Evolutionary conservation across 805 yeast species (phyloP), one percentile per base, ranked within the genome.

Genomic region (Candida schatavii): DNA sequence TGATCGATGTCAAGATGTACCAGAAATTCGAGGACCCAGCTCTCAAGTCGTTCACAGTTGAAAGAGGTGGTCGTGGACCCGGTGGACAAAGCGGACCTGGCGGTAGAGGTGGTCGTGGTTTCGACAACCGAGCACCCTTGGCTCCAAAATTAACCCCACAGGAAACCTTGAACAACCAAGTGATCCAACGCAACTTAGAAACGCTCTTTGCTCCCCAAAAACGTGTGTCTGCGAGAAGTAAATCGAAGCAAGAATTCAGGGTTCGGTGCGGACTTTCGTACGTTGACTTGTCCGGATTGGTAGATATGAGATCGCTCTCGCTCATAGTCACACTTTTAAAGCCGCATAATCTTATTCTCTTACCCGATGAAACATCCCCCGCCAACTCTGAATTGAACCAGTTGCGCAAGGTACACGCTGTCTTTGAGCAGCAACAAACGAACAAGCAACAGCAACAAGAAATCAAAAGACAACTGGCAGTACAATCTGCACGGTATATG

Each of bases 241-340:
- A 51, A 6, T 50, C 55, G 2, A 55, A 55, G 2, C 37, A 54
- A 3, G 52, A 67, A n/a, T 59, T 83, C 10, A 66, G 66, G 4
- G 66, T 88, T 3, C 68, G 82, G 44, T 89, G 97, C 62, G 84
- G 82, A 1, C 61, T 90, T 5, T 76, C 86, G 2, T 88, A 70
- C 56, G 77, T 91, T 42, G 97, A 91, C 57, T 69, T 90, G 35
- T 78, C 89, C 13, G 96, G 97, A 17, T 63, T 85, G 15, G 91
- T 88, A 0, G 97, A 93, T 56, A 68, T 83, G 47, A 74, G 97
- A 47, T 91, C 99, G 0, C 64, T 88, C 43, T 74, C 81, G 35
- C 79, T 87, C 61, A 85, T 90, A 41, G 71, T 88, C 33, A 87
- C 93, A 18, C 74, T 84, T 2, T 64, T 93, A 41, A 85, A 86